Conservation (phyloP, 2,329 filamentous ascomycete species). For the Cladophialophora immunda region DNA sequence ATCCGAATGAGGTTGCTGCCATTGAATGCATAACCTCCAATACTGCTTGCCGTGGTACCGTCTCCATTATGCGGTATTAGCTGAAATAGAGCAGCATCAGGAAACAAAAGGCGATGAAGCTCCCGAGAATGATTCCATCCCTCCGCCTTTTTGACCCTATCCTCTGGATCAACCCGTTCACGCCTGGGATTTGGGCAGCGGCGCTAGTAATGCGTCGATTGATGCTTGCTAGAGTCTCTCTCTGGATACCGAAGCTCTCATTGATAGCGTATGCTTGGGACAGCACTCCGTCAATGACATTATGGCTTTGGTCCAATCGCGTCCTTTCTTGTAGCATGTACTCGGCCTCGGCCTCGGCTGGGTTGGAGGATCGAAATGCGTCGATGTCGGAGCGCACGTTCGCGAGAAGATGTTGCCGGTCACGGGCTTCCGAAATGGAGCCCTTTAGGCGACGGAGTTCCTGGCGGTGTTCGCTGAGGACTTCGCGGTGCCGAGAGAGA, state of each 20-base stretch:
- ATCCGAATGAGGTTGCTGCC: neutral
- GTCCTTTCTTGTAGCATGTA: constrained; percentile 95
- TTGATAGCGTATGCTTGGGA: constrained; percentile 97
- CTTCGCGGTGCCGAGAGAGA: constrained; percentile 86
- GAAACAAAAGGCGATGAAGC: constrained; percentile 92
- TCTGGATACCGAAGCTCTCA: constrained; percentile 85
- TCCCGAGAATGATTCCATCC: constrained; percentile 91
- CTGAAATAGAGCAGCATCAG: constrained; percentile 74
- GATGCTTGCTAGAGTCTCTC: constrained; percentile 86
- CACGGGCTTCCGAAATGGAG: constrained; percentile 78
- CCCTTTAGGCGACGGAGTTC: constrained; percentile 80
- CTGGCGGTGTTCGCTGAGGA: constrained; percentile 84
- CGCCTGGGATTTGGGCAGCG: constrained; percentile 88
- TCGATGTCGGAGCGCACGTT: constrained; percentile 93
- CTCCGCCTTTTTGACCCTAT: constrained; percentile 95
- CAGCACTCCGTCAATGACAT: constrained; percentile 86
- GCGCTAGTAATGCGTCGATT: constrained; percentile 89
- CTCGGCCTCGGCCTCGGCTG: constrained; percentile 84
- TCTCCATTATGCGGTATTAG: constrained; percentile 11
- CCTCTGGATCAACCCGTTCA: constrained; percentile 89
- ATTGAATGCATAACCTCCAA: neutral
- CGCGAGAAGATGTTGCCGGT: constrained; percentile 87
- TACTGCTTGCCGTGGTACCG: neutral
- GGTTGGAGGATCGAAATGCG: constrained; percentile 83
- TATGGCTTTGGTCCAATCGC: constrained; percentile 87